Conservation (phyloP, 208 protist genomes). For the Naegleria fowleri region DNA sequence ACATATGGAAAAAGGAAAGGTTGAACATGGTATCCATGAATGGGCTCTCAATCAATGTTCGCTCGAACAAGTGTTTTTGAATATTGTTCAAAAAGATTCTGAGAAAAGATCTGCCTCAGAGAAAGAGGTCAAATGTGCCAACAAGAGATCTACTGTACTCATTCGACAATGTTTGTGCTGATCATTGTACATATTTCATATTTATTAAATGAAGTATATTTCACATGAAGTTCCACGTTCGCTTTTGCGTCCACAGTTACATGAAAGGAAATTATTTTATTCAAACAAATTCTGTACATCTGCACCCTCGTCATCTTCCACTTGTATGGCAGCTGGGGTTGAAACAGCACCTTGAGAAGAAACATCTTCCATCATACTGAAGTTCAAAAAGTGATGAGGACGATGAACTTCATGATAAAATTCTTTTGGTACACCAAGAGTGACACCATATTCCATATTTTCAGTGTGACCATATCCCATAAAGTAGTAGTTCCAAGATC, state of each 20-base stretch:
- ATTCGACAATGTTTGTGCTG: background rate
- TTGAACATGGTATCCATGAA: background rate
- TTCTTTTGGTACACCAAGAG: conserved; percentile 72
- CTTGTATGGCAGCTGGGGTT: background rate
- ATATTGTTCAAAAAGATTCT: background rate
- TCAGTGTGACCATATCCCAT: conserved; percentile 69
- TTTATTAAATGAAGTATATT: too few species aligned
- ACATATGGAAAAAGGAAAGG: background rate
- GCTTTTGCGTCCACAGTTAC: too few species aligned
- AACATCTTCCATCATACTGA: conserved; percentile 48
- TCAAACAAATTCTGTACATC: background rate
- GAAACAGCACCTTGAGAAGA: background rate
- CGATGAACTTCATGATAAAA: conserved; percentile 90
- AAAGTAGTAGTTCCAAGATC: conserved; percentile 93
- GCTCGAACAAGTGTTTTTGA: conserved; percentile 12
- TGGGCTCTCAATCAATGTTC: background rate
- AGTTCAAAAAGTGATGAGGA: conserved; percentile 83
- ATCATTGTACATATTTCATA: background rate
- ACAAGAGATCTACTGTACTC: background rate
- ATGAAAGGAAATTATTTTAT: too few species aligned
- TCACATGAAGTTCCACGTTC: too few species aligned
- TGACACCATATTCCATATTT: conserved; percentile 74
- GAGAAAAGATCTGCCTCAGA: background rate
- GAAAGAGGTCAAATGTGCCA: background rate
- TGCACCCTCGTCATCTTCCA: background rate